Base-by-base conservation (phyloP, 2,329 filamentous ascomycete genomes). In the Fusarium praegraminearum region DNA sequence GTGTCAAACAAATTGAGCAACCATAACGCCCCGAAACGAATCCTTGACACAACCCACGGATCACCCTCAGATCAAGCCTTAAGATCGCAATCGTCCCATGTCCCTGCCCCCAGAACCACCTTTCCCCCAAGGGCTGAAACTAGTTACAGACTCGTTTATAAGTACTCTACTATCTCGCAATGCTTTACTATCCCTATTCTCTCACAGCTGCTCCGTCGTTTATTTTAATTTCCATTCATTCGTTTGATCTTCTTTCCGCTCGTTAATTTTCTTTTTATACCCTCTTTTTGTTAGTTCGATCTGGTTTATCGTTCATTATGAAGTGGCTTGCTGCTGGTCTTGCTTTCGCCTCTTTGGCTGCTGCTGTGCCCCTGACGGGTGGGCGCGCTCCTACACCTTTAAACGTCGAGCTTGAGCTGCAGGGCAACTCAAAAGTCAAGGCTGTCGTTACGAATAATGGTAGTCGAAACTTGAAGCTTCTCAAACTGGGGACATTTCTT, bases 371-470 rank as follows among this genome's bases (percentile, higher is more conserved):
- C 46, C 58, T 74, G 35, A 54, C 60, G 53, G 60, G 65, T 7
- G 65, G 70, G 64, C 81, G 78, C 74, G 83, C 72, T 73, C 80
- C 73, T 73, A 79, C 65, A 5, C 80, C 82, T 56, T 76, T 84
- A 51, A 77, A 82, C 22, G 81, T 84, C 63, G 78, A 83, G 73
- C 80, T 87, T 58, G 78, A 84, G 75, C 78, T 83, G 70, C 75
- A 81, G 24, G 83, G 82, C 61, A 87, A 87, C 78, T 83, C 84
- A n/a, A 80, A 79, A 56, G 80, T 88, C 69, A 86, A 85, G 78
- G 84, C 85, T 32, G 77, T 79, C 46, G 79, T 88, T 62, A 86
- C 83, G 69, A 88, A 88, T 80, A 85, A 79, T 33, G 86, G 85
- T 46, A 78, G 79, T 46, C 78, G 77, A 47, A 79, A 80, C 59